Evolutionary conservation across 345 rosid genomes (phyloP).

Genomic region (Anastatica hierochuntica): DNA sequence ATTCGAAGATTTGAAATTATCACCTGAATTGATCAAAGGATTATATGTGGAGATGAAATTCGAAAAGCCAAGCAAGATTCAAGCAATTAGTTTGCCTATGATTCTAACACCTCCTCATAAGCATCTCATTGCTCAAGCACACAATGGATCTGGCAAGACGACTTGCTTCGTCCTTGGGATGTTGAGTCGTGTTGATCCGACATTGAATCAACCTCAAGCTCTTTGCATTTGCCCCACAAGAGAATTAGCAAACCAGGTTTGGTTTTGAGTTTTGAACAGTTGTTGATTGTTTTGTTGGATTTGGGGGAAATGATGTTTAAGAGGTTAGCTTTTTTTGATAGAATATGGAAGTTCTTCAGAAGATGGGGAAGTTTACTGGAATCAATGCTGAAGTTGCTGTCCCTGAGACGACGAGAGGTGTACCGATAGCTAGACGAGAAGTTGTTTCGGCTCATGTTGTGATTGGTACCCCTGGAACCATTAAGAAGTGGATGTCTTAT

Average conservation of each 20-base stretch:
- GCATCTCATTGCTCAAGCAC: conserved; percentile 89
- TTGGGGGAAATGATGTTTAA: not conserved
- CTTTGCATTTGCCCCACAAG: conserved; percentile 95
- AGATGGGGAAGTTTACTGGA: conserved; percentile 89
- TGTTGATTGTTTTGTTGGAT: not conserved
- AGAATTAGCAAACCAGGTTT: conserved; percentile 85
- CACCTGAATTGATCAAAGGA: conserved; percentile 76
- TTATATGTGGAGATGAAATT: conserved; percentile 89
- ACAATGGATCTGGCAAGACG: conserved; percentile 94
- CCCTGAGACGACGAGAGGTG: conserved; percentile 42
- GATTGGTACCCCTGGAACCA: conserved; percentile 94
- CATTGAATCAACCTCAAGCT: conserved; percentile 55
- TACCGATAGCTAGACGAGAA: conserved; percentile 30
- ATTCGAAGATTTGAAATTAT: conserved; percentile 75
- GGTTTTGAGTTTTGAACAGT: too few species aligned
- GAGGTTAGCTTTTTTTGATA: conserved; percentile 15
- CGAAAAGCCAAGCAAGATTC: conserved; percentile 90
- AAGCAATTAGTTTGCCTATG: conserved; percentile 89
- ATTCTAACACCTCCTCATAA: conserved; percentile 76
- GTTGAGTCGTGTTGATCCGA: conserved; percentile 75
- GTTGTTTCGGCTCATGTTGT: conserved; percentile 64
- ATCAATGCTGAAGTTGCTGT: conserved; percentile 65
- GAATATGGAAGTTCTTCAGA: conserved; percentile 86
- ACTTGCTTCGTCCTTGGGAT: conserved; percentile 96
- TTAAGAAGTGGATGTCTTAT: conserved; percentile 58